phyloP scores from a whole-genome alignment of 1,284 basidiomycete genomes.

The Trametes polyzona region DNA sequence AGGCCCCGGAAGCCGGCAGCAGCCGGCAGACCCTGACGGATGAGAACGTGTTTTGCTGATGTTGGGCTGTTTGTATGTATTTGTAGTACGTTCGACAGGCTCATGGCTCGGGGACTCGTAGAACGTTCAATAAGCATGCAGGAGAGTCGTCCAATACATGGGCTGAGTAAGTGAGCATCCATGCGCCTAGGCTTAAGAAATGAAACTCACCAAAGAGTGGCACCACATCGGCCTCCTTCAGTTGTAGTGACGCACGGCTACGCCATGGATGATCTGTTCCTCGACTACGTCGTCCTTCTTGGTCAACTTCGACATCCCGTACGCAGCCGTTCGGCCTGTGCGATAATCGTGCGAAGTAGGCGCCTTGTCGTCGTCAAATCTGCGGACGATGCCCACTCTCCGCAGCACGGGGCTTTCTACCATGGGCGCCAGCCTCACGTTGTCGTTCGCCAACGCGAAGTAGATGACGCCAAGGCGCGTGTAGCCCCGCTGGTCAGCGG shows the following conservation, averaged over 20 bases:
- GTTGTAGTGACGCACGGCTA: slow-evolving; percentile 41
- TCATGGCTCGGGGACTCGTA: too few relatives aligned
- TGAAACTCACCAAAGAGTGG: too few relatives aligned
- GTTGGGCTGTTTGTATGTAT: too few relatives aligned
- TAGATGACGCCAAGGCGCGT: slow-evolving; percentile 56
- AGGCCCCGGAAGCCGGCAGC: too few relatives aligned
- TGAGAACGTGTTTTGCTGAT: too few relatives aligned
- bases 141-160: too few relatives aligned
- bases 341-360: slow-evolving; percentile 47
- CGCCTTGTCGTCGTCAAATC: slow-evolving; percentile 38
- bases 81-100: too few relatives aligned
- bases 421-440: slow-evolving; percentile 35
- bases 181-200: too few relatives aligned
- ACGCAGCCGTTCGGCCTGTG: slow-evolving; percentile 42
- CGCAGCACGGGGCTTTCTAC: slow-evolving; percentile 38
- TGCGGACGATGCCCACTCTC: slow-evolving; percentile 36
- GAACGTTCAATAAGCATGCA: too few relatives aligned
- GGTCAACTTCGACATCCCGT: slow-evolving; percentile 35
- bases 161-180: too few relatives aligned
- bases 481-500: slow-evolving; percentile 49
- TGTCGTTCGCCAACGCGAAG: slow-evolving; percentile 42
- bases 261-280: slow-evolving; percentile 39
- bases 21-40: too few relatives aligned
- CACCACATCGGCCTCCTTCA: too few relatives aligned
- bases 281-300: slow-evolving; percentile 35